phyloP scores from a whole-genome alignment of 2,329 filamentous ascomycete genomes.

The Claviceps sp. region DNA sequence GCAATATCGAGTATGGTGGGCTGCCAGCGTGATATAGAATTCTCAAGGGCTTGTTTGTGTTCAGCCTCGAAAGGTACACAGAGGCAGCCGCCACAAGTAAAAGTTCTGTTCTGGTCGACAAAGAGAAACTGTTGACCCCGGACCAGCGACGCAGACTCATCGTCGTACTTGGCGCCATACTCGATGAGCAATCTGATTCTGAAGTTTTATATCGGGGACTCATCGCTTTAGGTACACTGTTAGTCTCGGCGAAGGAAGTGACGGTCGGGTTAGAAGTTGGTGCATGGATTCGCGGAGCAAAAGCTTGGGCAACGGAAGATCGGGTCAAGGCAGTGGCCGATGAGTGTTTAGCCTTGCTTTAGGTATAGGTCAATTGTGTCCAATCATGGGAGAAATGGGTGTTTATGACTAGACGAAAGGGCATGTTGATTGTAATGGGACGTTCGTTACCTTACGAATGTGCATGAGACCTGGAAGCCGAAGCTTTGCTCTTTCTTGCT shows the following conservation, averaged over 20 bases:
- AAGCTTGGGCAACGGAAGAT: conserved; percentile 30
- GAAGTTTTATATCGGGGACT: conserved; percentile 76
- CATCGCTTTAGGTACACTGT: conserved; percentile 68
- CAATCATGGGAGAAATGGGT: not conserved
- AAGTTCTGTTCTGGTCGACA: conserved; percentile 49
- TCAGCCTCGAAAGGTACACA: not conserved
- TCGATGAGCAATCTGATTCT: conserved; percentile 56
- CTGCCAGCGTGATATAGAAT: conserved; percentile 1
- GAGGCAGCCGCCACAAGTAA: conserved; percentile 1
- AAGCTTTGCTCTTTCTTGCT: too few relatives aligned
- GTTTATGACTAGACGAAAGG: not conserved
- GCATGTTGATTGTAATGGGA: not conserved
- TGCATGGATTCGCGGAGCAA: conserved; percentile 27
- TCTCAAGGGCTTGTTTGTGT: not conserved
- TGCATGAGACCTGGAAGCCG: not conserved
- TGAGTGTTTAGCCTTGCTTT: conserved; percentile 25
- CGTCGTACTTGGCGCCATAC: conserved; percentile 46
- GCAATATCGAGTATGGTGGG: conserved; percentile 2
- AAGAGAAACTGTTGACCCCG: conserved; percentile 25
- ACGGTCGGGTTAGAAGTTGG: conserved; percentile 29
- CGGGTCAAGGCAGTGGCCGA: conserved; percentile 33
- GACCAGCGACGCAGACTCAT: conserved; percentile 33
- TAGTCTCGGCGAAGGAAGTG: conserved; percentile 35
- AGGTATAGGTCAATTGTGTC: not conserved
- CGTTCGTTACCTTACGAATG: not conserved